phyloP scores from a whole-genome alignment of 495 filamentous ascomycete genomes.

The Niebla homalea region DNA sequence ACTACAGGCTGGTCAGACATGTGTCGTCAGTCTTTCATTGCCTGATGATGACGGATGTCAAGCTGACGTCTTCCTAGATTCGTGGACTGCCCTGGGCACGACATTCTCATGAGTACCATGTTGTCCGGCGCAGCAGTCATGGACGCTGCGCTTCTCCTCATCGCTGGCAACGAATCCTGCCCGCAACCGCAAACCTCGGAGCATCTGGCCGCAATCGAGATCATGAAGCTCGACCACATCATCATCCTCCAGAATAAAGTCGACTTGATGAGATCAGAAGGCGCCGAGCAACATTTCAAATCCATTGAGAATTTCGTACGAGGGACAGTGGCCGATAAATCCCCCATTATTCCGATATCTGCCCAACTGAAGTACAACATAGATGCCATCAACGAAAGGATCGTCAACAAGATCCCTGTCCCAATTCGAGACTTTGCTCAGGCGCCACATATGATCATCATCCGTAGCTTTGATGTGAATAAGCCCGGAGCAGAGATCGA shows the following conservation, averaged over 20 bases:
- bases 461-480: conserved; percentile 98
- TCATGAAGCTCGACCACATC: conserved; percentile 97
- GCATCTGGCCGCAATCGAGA: conserved; percentile 96
- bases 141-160: conserved; percentile 91
- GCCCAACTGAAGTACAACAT: conserved; percentile 99
- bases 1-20: conserved; percentile 72
- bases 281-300: conserved; percentile 80
- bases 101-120: conserved; percentile 99
- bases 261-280: conserved; percentile 90
- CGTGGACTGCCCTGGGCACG: conserved; percentile 98
- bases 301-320: conserved; percentile 96
- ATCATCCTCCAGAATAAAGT: conserved; percentile 99
- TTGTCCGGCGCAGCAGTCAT: conserved; percentile 98
- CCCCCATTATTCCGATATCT: conserved; percentile 94
- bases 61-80: conserved; percentile 41
- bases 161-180: conserved; percentile 97
- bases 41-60: neutral
- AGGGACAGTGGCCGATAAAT: conserved; percentile 89
- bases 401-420: conserved; percentile 85
- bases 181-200: conserved; percentile 98
- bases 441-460: conserved; percentile 95
- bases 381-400: conserved; percentile 88
- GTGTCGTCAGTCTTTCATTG: conserved; percentile 59
- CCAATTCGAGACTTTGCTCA: conserved; percentile 78
- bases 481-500: conserved; percentile 99